Percentiles rank a stretch among this genome's conserved stretches.
These are phyloP conservation scores for Shiraia sp. DNA, from an alignment of 2,329 filamentous ascomycete species.

Conservation along the genomic window DNA sequence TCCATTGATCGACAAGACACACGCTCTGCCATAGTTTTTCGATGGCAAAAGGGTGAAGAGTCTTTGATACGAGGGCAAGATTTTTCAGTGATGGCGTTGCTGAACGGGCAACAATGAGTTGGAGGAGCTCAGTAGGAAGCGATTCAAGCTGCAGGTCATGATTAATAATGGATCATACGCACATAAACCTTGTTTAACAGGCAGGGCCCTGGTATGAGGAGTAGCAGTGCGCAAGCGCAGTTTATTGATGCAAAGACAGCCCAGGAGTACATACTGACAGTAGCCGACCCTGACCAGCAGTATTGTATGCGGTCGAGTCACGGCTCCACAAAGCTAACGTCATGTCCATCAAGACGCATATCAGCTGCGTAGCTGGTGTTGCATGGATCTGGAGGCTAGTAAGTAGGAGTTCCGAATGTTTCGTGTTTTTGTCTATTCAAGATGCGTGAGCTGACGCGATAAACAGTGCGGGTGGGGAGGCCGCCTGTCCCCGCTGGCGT, in stretches of 20 bases:
- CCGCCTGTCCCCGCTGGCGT: neutral
- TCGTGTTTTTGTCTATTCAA: no score
- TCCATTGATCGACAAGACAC: constrained; percentile 46
- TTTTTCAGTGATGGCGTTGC: constrained; percentile 31
- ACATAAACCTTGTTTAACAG: neutral
- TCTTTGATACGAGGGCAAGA: constrained; percentile 41
- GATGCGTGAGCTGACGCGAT: neutral
- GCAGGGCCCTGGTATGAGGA: neutral
- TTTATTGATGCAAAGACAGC: neutral
- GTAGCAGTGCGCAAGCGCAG: constrained; percentile 6
- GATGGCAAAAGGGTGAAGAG: constrained; percentile 41
- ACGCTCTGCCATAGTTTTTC: constrained; percentile 48
- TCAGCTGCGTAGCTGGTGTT: no score
- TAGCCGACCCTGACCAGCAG: neutral
- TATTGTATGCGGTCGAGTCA: no score
- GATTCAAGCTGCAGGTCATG: constrained; percentile 24
- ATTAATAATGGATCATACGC: neutral
- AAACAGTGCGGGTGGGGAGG: no score
- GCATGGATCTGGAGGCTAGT: no score
- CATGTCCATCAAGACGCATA: neutral
- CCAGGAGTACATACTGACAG: constrained; percentile 5
- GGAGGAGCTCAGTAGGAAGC: constrained; percentile 49
- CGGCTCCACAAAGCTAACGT: neutral
- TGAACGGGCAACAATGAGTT: constrained; percentile 45
- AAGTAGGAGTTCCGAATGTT: no score